Evolutionary conservation across 129 eudicot species (phyloP), one percentile per base, ranked within the genome.

Genomic region (Pseudognaphalium luteoalbum): DNA sequence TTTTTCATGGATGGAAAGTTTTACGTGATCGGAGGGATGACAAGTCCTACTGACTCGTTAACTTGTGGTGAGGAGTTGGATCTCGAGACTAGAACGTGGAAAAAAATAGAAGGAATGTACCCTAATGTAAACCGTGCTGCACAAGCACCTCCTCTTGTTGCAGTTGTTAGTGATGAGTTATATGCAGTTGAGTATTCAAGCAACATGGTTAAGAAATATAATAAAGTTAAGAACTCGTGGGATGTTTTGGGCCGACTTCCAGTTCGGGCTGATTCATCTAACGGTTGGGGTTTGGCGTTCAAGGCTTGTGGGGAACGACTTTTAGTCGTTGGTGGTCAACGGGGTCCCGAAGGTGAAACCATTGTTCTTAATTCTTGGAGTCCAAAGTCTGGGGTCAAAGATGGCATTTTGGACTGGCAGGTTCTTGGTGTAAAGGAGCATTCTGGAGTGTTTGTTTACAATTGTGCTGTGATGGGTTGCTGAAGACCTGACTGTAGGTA

Each of bases 401-500:
- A 82, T 57, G 88, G 88, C 7, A 80, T 86, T 63, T 84, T 86
- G 84, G 87, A 88, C 50, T 86, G 94, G 88, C 78, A 88, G 81
- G 84, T 86, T 20, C 59, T 88, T 80, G 88, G 90, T 28, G 80
- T 81, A 62, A 88, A 88, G 78, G 93, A 88, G 63, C 88, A 85
- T 67, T 78, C 82, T 54, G 90, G 89, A 19, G 87, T 81, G 15
- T 88, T 88, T 68, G 91, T 88, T 42, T 88, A 86, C 84, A 86
- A 88, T 56, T 88, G 94, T 76, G 94, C 91, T 34, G 88, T 88
- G 56, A 82, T 88, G 94, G 90, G 91, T 44, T 88, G 87, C 71
- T 88, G 86, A 88, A 25, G 52, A 17, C 52, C 52, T 67, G 30
- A 67, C 71, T 28, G 41, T 34, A 67, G 51, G 72, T 67, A 62